These are phyloP conservation scores for Xylaria sp. DNA, from an alignment of 2,329 filamentous ascomycete genomes.

Conservation along the genomic window DNA sequence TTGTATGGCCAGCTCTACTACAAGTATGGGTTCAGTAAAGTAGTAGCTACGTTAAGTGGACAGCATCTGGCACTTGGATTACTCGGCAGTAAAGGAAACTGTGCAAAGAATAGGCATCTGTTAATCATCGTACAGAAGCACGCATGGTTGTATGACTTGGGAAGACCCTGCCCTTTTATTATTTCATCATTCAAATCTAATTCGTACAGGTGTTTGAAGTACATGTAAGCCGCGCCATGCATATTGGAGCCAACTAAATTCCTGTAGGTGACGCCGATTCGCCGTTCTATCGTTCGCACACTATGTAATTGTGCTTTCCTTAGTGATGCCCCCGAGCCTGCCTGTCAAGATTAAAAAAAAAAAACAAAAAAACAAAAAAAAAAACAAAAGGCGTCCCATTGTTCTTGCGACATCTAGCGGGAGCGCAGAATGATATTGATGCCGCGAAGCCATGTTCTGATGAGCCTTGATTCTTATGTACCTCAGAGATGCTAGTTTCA, in stretches of 20 bases:
- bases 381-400: not conserved
- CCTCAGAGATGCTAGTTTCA: not conserved
- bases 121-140: no score
- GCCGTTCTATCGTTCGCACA: conserved; percentile 20
- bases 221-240: conserved; percentile 22
- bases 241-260: conserved; percentile 12
- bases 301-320: conserved; percentile 5
- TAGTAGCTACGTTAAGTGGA: no score
- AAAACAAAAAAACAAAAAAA: no score
- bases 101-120: no score
- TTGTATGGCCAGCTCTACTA: no score
- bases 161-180: conserved; percentile 14
- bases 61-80: no score
- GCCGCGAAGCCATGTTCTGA: not conserved
- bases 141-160: not conserved
- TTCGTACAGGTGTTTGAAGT: conserved; percentile 17
- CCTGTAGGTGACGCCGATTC: conserved; percentile 22
- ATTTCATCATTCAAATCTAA: conserved; percentile 35
- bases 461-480: not conserved
- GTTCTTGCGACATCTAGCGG: not conserved
- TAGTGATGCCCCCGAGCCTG: not conserved
- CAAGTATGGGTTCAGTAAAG: no score
- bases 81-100: no score
- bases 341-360: not conserved
- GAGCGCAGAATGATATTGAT: not conserved